phyloP scores from a whole-genome alignment of 2,329 filamentous ascomycete genomes.

The Dryadomyces sulphureus region DNA sequence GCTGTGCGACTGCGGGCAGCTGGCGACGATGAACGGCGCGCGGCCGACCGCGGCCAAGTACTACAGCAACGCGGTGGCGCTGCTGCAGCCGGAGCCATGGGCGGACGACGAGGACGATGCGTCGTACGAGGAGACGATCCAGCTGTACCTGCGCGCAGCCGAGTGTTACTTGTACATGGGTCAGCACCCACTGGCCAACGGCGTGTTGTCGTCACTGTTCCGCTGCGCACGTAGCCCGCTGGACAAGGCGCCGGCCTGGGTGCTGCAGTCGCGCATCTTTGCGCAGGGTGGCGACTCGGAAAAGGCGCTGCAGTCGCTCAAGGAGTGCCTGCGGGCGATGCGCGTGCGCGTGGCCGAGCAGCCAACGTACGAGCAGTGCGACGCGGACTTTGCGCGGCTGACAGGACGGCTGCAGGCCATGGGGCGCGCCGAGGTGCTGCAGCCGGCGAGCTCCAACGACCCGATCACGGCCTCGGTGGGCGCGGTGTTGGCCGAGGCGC shows the following conservation, averaged over 20 bases:
- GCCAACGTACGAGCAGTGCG: conserved; percentile 62
- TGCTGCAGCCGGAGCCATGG: conserved; percentile 77
- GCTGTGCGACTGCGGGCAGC: conserved; percentile 64
- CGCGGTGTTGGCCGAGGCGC: conserved; percentile 54
- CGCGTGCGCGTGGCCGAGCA: conserved; percentile 50
- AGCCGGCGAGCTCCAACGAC: conserved; percentile 28
- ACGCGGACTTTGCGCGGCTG: conserved; percentile 53
- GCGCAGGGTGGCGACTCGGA: conserved; percentile 58
- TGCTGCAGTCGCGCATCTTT: conserved; percentile 67
- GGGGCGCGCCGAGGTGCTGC: conserved; percentile 32
- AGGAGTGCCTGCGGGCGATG: conserved; percentile 55
- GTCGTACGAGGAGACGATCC: conserved; percentile 73
- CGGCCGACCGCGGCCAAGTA: conserved; percentile 70
- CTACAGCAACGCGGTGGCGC: conserved; percentile 57
- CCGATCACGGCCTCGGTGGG: conserved; percentile 47
- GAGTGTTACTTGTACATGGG: conserved; percentile 74
- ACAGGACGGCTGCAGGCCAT: conserved; percentile 43
- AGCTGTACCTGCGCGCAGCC: conserved; percentile 62
- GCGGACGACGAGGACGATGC: conserved; percentile 53
- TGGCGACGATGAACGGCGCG: conserved; percentile 69
- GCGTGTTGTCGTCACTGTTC: conserved; percentile 57
- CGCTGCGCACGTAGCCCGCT: conserved; percentile 52
- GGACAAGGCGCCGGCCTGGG: conserved; percentile 73
- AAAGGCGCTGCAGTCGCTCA: conserved; percentile 54
- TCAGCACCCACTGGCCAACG: conserved; percentile 50